Evolutionary conservation across 2,329 filamentous ascomycete species (phyloP).

Genomic region (Penicillium rolfsii): DNA sequence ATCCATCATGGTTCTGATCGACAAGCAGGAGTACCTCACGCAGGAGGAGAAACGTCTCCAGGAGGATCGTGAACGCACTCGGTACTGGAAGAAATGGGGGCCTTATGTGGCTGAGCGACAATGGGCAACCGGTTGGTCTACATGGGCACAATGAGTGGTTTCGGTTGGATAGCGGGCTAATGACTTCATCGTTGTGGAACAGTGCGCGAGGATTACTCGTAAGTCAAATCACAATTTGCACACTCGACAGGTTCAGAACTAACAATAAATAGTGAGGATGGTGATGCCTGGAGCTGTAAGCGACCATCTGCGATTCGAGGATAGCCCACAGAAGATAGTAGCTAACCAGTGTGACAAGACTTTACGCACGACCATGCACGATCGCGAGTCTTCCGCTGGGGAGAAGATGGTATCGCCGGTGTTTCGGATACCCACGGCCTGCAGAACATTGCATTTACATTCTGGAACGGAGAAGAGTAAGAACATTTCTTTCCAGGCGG

Average conservation of each 20-base stretch:
- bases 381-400: constrained; percentile 89
- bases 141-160: not conserved
- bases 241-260: not conserved
- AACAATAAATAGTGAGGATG: constrained; percentile 65
- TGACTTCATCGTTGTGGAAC: constrained; percentile 31
- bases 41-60: constrained; percentile 89
- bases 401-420: constrained; percentile 94
- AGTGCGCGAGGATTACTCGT: constrained; percentile 92
- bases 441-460: constrained; percentile 92
- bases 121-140: constrained; percentile 80
- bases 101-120: constrained; percentile 91
- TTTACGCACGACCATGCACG: constrained; percentile 92
- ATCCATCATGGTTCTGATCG: constrained; percentile 78
- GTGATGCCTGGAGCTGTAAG: constrained; percentile 95
- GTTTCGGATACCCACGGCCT: constrained; percentile 90
- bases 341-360: constrained; percentile 57
- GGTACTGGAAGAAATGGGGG: constrained; percentile 99
- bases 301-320: constrained; percentile 62
- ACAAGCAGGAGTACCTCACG: constrained; percentile 82
- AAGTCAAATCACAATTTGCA: constrained; percentile 39
- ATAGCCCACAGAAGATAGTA: not conserved
- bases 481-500: constrained; percentile 31
- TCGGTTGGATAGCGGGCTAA: constrained; percentile 22
- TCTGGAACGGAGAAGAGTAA: constrained; percentile 97
- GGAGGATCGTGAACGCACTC: constrained; percentile 77